Percentiles rank a stretch among this genome's conserved stretches.
Evolutionary conservation across 768 basidiomycete species (phyloP).

Genomic region (Cystofilobasidium capitatum): DNA sequence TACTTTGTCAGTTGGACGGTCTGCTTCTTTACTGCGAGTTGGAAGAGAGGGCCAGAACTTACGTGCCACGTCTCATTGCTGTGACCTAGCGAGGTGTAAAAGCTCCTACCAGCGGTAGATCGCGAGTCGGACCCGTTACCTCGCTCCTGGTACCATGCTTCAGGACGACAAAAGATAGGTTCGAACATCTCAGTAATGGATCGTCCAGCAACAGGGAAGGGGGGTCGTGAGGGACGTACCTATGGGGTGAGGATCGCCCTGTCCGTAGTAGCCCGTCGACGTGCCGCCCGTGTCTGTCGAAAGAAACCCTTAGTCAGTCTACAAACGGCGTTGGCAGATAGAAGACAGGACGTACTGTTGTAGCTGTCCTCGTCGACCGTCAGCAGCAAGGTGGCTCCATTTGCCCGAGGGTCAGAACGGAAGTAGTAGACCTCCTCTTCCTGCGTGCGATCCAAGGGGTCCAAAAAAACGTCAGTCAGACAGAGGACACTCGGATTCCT

Average conservation of each 20-base stretch:
- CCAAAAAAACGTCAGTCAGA: not conserved
- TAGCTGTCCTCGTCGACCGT: conserved; percentile 60
- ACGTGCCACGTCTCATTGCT: conserved; percentile 68
- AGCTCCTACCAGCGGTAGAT: conserved; percentile 57
- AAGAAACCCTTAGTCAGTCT: conserved; percentile 33
- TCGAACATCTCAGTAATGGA: not conserved
- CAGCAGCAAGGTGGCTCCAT: conserved; percentile 57
- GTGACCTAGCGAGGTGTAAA: conserved; percentile 76
- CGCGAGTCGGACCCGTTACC: conserved; percentile 54
- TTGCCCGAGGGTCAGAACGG: conserved; percentile 55
- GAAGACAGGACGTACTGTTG: conserved; percentile 41
- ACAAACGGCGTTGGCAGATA: not conserved
- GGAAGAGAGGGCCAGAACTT: conserved; percentile 29
- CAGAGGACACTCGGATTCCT: too few relatives aligned
- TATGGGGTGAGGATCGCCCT: conserved; percentile 68
- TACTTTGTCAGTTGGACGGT: conserved; percentile 25
- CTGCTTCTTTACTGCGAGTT: not conserved
- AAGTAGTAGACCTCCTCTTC: conserved; percentile 53
- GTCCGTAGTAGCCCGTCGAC: conserved; percentile 47
- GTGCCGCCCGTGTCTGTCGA: conserved; percentile 34
- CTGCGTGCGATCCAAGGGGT: conserved; percentile 20
- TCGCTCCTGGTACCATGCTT: conserved; percentile 75
- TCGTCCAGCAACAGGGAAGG: not conserved
- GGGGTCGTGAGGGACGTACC: conserved; percentile 43
- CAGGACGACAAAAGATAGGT: not conserved